These are phyloP conservation scores for Castanopsis chinensis DNA, from an alignment of 306 rosid species.

Conservation along the genomic window DNA sequence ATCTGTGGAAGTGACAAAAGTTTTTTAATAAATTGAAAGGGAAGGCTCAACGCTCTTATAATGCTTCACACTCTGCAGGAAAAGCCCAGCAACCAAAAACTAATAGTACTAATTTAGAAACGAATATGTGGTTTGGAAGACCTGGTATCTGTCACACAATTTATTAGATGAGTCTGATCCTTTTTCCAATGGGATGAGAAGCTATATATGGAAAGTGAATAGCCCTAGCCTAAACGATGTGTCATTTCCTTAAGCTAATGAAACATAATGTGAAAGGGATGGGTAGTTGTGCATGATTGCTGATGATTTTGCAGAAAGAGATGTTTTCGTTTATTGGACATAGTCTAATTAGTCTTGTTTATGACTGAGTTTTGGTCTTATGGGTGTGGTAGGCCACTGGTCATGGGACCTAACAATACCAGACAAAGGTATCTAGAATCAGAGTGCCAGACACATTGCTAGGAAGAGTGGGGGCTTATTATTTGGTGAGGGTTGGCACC, in stretches of 20 bases:
- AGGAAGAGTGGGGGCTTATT: constrained; percentile 1
- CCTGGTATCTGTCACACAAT: constrained; percentile 28
- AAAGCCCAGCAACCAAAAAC: constrained; percentile 17
- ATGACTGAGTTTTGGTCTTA: neutral
- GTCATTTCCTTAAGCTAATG: constrained; percentile 4
- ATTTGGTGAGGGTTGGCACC: constrained; percentile 47
- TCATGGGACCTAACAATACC: constrained; percentile 9
- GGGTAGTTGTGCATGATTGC: constrained; percentile 30
- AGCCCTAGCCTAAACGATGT: neutral
- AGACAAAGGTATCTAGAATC: constrained; percentile 16
- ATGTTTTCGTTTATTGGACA: neutral
- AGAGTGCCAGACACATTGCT: neutral
- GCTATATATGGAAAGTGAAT: constrained; percentile 26
- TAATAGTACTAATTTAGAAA: constrained; percentile 11
- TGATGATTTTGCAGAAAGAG: constrained; percentile 11
- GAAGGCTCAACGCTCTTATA: neutral
- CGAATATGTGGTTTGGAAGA: constrained; percentile 28
- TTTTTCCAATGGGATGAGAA: constrained; percentile 10
- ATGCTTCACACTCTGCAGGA: neutral
- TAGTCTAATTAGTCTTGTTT: neutral
- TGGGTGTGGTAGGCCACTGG: constrained; percentile 54
- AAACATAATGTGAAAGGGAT: constrained; percentile 38
- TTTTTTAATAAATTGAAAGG: neutral
- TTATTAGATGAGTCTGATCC: constrained; percentile 11
- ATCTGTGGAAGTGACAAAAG: neutral